A percentile compares a stretch with the other conserved stretches of the same genome.
phyloP scores from a whole-genome alignment of 2,329 filamentous ascomycete species.

The Neonectria hederae region DNA sequence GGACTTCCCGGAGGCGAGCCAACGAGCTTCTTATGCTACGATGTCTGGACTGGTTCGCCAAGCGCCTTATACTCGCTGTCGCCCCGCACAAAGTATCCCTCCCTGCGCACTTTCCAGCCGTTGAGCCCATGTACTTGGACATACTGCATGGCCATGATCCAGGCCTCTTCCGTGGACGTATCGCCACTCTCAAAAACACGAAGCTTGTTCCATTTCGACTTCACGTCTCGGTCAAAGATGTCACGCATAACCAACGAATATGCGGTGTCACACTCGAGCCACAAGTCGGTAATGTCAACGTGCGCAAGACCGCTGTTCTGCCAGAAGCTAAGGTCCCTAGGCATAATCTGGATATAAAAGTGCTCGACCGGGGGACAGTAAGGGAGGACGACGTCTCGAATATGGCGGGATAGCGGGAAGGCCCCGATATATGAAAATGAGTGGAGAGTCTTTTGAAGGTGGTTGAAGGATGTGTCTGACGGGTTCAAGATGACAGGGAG shows the following conservation, averaged over 20 bases:
- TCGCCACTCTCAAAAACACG: constrained; percentile 62
- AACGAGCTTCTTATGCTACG: not conserved
- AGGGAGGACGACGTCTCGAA: constrained; percentile 57
- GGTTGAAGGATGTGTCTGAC: constrained; percentile 51
- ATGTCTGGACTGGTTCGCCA: not conserved
- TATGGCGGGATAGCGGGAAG: constrained; percentile 72
- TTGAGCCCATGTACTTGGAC: constrained; percentile 47
- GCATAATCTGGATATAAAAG: constrained; percentile 63
- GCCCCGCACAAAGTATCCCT: constrained; percentile 55
- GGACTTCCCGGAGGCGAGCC: no score
- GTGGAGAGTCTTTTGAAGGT: constrained; percentile 51
- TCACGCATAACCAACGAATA: constrained; percentile 58
- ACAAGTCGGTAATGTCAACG: constrained; percentile 55
- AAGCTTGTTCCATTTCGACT: constrained; percentile 52
- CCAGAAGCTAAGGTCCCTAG: constrained; percentile 48
- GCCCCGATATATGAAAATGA: constrained; percentile 70
- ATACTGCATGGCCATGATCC: constrained; percentile 56
- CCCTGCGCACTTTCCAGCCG: constrained; percentile 55
- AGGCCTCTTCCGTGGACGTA: constrained; percentile 54
- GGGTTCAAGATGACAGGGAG: constrained; percentile 61
- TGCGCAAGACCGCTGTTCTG: constrained; percentile 52
- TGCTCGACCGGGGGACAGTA: constrained; percentile 60
- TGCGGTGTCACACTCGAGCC: constrained; percentile 63
- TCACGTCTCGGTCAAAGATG: constrained; percentile 45
- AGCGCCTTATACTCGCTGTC: not conserved